phyloP scores from a whole-genome alignment of 306 rosid genomes.

The Coriaria nepalensis region DNA sequence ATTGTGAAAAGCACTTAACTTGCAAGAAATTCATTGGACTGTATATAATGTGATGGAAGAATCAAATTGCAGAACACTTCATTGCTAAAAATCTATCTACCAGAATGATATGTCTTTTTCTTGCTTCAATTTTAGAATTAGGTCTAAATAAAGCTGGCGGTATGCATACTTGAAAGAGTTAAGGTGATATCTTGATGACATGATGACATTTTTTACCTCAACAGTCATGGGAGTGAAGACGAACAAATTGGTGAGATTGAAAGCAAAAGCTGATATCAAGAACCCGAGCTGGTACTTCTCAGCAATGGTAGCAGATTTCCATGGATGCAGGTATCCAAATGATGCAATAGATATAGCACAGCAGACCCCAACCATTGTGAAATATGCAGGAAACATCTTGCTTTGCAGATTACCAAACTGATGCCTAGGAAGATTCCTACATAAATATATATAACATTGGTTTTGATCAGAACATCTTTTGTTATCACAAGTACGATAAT shows the following conservation, averaged over 20 bases:
- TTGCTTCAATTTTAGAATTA: no score
- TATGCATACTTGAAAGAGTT: not conserved
- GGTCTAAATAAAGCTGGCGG: no score
- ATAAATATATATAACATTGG: not conserved
- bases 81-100: no score
- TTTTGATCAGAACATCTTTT: not conserved
- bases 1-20: no score
- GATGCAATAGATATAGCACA: conserved; percentile 64
- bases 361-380: conserved; percentile 62
- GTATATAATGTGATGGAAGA: no score
- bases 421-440: conserved; percentile 90
- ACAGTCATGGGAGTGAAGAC: conserved; percentile 94
- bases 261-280: conserved; percentile 70
- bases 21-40: no score
- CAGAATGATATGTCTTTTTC: no score
- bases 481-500: not conserved
- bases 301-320: conserved; percentile 58
- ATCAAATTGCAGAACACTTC: no score
- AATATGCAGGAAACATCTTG: conserved; percentile 98
- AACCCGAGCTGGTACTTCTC: conserved; percentile 92
- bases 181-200: not conserved
- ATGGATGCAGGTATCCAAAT: conserved; percentile 81
- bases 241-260: conserved; percentile 71
- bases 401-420: conserved; percentile 96
- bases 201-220: conserved; percentile 39